Base-by-base conservation (phyloP, 225 moss, liverwort and hornwort genomes). In the Pseudisothecium myosuroides region DNA sequence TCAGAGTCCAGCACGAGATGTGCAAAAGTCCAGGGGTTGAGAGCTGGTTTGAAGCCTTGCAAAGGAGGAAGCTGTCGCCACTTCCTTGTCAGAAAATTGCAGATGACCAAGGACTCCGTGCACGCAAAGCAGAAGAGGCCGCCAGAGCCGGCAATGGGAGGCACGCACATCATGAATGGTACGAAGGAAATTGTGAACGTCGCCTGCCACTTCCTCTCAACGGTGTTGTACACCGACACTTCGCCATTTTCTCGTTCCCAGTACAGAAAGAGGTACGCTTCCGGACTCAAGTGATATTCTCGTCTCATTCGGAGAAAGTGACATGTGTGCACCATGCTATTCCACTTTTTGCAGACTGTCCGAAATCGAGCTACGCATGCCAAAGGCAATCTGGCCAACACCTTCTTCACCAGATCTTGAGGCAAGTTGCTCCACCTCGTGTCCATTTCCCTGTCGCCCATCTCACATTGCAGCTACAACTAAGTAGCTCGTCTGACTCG, bases 41-140 rank as follows among this genome's bases (percentile, higher is more conserved):
- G 85, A 69, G 93, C 88, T 74, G 92, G 95, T 86, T 92, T 93
- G 90, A 93, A 95, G 74, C 91, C 92, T 37, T 62, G 80, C 22
- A 93, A 83, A 60, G 90, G 91, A 55, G 95, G 92, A 84, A 95
- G 85, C 58, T 83, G 71, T 36, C 91, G 87, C 93, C 92, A 93
- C 60, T 89, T 89, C 41, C 76, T 84, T 28, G 93, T 95, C 82
- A 95, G 83, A 63, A 91, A 88, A 88, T 93, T 95, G 92, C 92
- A 93, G 50, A 95, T 87, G 43, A 95, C 78, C 55, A 93, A 83
- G n/a, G 90, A 89, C 83, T 93, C 88, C 16, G 89, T 89, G 89
- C 93, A 90, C 47, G 92, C 93, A 63, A 90, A 95, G 91, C 93
- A 95, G 92, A 93, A 94, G 90, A 94, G 91, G 37, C 93, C 93